phyloP scores from a whole-genome alignment of 257 asterid species.

The Gardenia jasminoides region DNA sequence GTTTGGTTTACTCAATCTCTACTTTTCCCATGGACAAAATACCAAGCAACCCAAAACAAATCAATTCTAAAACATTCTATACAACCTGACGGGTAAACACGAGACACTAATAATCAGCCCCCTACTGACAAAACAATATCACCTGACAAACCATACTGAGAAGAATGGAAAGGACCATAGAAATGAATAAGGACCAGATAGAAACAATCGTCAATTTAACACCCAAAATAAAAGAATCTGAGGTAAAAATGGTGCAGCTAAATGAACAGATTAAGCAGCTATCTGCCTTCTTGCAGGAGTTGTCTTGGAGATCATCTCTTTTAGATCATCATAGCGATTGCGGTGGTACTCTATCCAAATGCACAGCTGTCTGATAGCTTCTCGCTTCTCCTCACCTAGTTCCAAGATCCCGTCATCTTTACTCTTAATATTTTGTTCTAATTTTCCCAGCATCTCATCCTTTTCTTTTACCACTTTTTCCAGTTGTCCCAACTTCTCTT shows the following conservation, averaged over 20 bases:
- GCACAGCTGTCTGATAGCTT: slow-evolving; percentile 80
- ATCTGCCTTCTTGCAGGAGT: slow-evolving; percentile 46
- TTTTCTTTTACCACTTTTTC: slow-evolving; percentile 39
- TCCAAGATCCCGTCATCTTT: slow-evolving; percentile 53
- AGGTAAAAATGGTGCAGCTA: neutral
- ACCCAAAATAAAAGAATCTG: neutral
- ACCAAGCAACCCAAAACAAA: neutral
- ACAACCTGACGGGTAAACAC: slow-evolving; percentile 22
- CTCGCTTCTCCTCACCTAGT: slow-evolving; percentile 74
- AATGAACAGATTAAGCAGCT: slow-evolving; percentile 31
- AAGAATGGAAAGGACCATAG: slow-evolving; percentile 15
- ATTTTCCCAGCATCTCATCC: slow-evolving; percentile 43
- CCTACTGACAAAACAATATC: neutral
- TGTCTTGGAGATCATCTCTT: slow-evolving; percentile 46
- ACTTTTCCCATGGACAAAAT: neutral
- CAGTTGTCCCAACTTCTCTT: slow-evolving; percentile 45
- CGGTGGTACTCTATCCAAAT: slow-evolving; percentile 78
- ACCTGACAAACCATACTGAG: neutral
- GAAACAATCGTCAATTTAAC: neutral
- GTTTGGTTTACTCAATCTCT: neutral
- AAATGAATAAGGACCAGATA: slow-evolving; percentile 6
- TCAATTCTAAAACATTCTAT: slow-evolving; percentile 18
- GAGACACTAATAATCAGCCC: neutral
- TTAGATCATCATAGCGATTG: slow-evolving; percentile 58
- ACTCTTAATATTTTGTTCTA: slow-evolving; percentile 47